Evolutionary conservation across 345 rosid species (phyloP).

Genomic region (Turritis glabra): DNA sequence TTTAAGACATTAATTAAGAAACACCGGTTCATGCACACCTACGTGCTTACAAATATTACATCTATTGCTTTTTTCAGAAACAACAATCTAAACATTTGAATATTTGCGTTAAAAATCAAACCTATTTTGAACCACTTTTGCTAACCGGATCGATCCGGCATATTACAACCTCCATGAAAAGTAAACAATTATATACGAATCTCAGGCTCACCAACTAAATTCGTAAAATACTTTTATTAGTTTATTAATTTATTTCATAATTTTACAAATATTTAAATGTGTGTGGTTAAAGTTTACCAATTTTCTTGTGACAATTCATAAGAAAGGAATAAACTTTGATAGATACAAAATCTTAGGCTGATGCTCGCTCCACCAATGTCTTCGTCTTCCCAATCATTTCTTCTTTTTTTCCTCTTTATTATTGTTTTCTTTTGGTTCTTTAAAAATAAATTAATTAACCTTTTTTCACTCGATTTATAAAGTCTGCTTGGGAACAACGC

Average conservation of each 20-base stretch:
- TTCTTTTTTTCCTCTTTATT: constrained; percentile 39
- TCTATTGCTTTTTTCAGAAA: neutral
- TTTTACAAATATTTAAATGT: constrained; percentile 2
- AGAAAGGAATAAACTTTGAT: constrained; percentile 40
- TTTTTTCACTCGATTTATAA: constrained; percentile 39
- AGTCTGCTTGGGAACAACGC: constrained; percentile 87
- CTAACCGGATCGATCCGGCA: neutral
- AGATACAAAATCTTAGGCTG: constrained; percentile 45
- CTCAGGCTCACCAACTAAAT: neutral
- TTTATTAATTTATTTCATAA: neutral
- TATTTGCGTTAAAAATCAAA: neutral
- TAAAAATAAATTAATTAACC: constrained; percentile 19
- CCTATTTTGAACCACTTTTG: neutral
- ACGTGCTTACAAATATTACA: constrained; percentile 25
- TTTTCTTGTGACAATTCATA: constrained; percentile 15
- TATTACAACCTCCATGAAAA: neutral
- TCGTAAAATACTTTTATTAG: neutral
- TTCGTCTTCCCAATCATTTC: constrained; percentile 49
- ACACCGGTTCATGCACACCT: constrained; percentile 33
- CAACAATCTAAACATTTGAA: neutral
- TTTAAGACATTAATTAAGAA: constrained; percentile 5
- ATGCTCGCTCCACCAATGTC: constrained; percentile 70
- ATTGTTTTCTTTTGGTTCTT: constrained; percentile 28
- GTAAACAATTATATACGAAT: neutral
- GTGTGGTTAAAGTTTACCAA: constrained; percentile 9